phyloP scores from a whole-genome alignment of 2,329 filamentous ascomycete species.

The Aspergillus tamarii region DNA sequence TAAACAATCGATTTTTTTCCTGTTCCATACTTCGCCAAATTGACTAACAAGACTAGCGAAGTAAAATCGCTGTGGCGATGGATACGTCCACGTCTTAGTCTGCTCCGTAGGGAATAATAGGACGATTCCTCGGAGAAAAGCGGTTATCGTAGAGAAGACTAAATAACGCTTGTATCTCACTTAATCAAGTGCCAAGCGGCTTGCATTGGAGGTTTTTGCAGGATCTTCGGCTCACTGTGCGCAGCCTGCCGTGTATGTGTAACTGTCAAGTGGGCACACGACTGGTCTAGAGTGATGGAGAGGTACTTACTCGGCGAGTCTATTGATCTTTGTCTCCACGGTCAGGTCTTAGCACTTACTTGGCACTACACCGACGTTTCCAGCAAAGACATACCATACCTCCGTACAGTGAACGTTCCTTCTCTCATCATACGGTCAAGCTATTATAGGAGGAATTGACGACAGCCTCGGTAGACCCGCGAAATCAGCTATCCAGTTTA shows the following conservation, averaged over 20 bases:
- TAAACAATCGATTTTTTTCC: background rate
- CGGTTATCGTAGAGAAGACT: background rate
- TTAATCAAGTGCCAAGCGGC: background rate
- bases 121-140: conserved; percentile 4
- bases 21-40: background rate
- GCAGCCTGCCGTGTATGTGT: background rate
- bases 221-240: background rate
- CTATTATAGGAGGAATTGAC: background rate
- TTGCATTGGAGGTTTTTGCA: background rate
- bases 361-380: background rate
- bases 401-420: background rate
- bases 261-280: background rate
- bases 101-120: background rate
- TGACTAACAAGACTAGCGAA: background rate
- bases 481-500: background rate
- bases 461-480: background rate
- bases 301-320: background rate
- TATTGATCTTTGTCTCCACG: background rate
- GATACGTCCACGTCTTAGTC: background rate
- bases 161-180: background rate
- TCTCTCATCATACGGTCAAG: background rate
- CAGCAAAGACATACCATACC: background rate
- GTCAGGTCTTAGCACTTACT: background rate
- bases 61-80: background rate
- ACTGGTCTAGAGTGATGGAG: background rate